Evolutionary conservation across 768 basidiomycete species (phyloP), one percentile per base, ranked within the genome.

Genomic region (Infundibulicybe gibba): DNA sequence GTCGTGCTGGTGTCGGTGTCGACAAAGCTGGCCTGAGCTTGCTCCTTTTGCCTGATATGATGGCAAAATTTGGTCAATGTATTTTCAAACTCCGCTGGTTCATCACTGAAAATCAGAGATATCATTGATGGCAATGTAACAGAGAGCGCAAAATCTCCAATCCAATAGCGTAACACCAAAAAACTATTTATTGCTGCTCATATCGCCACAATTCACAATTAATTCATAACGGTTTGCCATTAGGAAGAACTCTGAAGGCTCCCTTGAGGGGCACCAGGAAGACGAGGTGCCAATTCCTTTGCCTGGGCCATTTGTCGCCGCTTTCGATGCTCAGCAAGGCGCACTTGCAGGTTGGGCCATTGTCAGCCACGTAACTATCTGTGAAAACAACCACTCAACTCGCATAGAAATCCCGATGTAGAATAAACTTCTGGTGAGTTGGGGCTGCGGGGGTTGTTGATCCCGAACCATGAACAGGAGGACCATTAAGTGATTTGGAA

Each of bases 351-450:
- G 16, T 21, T 44, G 45, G 50, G 45, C 14, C 5, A 32, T 3
- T 4, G 14, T 15, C 16, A 31, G 15, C 32, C 35, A 51, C 39
- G 41, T 38, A 20, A 33, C 33, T 30, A 25, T 25, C 25, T 8
- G 8, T 25, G 25, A 25, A n/a, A 3, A 25, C 25, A 25, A 25
- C 43, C 33, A 61, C 67, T 67, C 58, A 56, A 78, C 76, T 74
- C 15, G 74, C 70, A 61, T 89, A 97, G 50, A 89, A 81, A 51
- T 87, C 80, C 34, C 91, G 79, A 66, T 95, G 91, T n/a, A 97
- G 71, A 8, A 75, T 70, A 59, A 85, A 97, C 51, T 82, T 79
- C 58, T 85, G 76, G 68, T 94, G 93, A 11, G 73, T 65, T 11
- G 80, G 69, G 19, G 70, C 61, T 41, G 65, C 47, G 11, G 67